These are phyloP conservation scores for Verticillium nubilum DNA, from an alignment of 2,329 filamentous ascomycete genomes.

Conservation along the genomic window DNA sequence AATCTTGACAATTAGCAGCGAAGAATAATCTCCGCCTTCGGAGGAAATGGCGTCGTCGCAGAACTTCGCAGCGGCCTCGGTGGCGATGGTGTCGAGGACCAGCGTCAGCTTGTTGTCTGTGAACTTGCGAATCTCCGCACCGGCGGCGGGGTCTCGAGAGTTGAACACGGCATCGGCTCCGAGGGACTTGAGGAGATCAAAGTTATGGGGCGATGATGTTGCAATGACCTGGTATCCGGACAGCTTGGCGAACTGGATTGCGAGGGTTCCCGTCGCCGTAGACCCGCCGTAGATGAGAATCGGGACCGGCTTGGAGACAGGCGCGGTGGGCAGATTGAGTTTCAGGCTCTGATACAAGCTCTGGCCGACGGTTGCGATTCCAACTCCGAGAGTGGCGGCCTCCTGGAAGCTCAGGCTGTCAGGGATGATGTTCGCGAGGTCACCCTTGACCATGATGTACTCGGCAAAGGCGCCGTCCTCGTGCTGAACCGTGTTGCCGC, in stretches of 20 bases:
- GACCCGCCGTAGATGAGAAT: constrained; percentile 42
- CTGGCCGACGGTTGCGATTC: constrained; percentile 38
- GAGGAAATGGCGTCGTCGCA: constrained; percentile 23
- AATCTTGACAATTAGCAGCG: constrained; percentile 34
- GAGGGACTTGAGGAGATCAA: constrained; percentile 29
- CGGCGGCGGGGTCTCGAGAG: constrained; percentile 26
- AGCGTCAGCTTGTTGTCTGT: constrained; percentile 16
- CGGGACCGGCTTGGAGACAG: constrained; percentile 27
- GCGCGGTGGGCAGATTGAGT: constrained; percentile 37
- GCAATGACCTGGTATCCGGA: constrained; percentile 32
- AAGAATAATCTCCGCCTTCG: constrained; percentile 26
- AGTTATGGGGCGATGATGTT: constrained; percentile 32
- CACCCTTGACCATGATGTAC: constrained; percentile 29
- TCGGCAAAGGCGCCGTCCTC: constrained; percentile 36
- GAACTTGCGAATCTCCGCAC: constrained; percentile 14
- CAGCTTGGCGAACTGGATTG: constrained; percentile 36
- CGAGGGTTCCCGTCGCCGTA: constrained; percentile 51
- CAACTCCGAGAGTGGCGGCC: constrained; percentile 37
- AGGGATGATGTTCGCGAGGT: constrained; percentile 36
- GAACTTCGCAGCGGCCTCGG: constrained; percentile 19
- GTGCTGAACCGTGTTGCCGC: constrained; percentile 2
- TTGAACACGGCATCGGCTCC: constrained; percentile 43
- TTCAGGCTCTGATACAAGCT: constrained; percentile 39
- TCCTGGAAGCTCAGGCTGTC: constrained; percentile 37
- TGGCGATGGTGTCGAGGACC: constrained; percentile 30